phyloP scores from a whole-genome alignment of 2,329 filamentous ascomycete species.

The Aspergillus awamori region DNA sequence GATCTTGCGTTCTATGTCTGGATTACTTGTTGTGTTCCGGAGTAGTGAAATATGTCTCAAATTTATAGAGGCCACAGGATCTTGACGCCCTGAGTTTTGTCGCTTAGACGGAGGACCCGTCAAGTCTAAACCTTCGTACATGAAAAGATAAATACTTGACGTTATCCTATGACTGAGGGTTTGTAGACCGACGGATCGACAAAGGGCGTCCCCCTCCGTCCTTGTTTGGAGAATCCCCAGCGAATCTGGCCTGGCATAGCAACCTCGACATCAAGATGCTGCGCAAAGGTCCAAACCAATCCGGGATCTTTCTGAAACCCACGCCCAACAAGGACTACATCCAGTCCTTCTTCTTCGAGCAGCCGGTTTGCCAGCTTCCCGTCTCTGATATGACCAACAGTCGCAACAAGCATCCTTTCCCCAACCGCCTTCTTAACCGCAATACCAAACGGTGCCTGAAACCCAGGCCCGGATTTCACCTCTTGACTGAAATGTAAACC shows the following conservation, averaged over 20 bases:
- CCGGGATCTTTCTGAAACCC: slow-evolving; percentile 83
- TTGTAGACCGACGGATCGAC: too few species aligned
- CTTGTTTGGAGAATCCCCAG: slow-evolving; percentile 52
- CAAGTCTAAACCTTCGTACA: too few species aligned
- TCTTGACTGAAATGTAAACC: slow-evolving; percentile 63
- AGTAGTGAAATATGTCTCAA: too few species aligned
- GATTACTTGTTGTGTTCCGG: too few species aligned
- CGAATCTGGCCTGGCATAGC: slow-evolving; percentile 72
- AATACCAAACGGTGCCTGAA: slow-evolving; percentile 74
- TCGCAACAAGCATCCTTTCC: slow-evolving; percentile 69
- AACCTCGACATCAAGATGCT: slow-evolving; percentile 71
- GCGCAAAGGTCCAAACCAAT: slow-evolving; percentile 72
- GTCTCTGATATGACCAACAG: slow-evolving; percentile 73
- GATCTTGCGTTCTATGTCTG: too few species aligned
- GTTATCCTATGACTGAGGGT: too few species aligned
- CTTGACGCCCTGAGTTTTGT: too few species aligned
- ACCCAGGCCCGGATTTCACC: slow-evolving; percentile 59
- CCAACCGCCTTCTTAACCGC: slow-evolving; percentile 72
- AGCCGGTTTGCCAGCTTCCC: slow-evolving; percentile 69
- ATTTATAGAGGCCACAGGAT: too few species aligned
- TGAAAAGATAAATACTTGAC: too few species aligned
- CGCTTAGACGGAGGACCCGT: too few species aligned
- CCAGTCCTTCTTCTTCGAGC: slow-evolving; percentile 56
- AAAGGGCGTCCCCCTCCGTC: too few species aligned
- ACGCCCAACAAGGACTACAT: slow-evolving; percentile 73